Evolutionary conservation across 2,329 filamentous ascomycete species (phyloP), one percentile per base, ranked within the genome.

Genomic region (Botrytis fabae): DNA sequence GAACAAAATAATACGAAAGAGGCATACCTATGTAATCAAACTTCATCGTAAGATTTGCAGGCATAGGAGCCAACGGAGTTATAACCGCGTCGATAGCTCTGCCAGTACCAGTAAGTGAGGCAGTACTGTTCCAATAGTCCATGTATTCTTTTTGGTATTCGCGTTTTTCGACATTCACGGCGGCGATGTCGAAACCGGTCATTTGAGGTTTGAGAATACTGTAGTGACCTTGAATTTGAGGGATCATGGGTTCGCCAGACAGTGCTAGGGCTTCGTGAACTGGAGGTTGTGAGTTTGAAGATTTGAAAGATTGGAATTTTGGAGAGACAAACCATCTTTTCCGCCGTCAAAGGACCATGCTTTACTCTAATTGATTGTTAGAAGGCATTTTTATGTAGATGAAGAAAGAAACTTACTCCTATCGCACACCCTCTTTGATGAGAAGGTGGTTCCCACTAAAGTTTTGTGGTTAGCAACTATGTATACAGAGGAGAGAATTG

Each of bases 111-210:
- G 77, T 77, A 25, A 77, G 38, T 16, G 75, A 60, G 4, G 72
- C 60, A 2, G 79, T 81, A 20, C 71, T 73, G 71, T 80, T 80
- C 79, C 77, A 80, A 72, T 80, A 91, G 69, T 91, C 88, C 80
- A 89, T 70, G 75, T 91, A 91, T 28, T 83, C 80, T 73, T 86
- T 87, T 76, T 90, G 87, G 68, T 85, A 87, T 40, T 86, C 83
- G 1, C 89, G 83, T 73, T 88, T 88, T 25, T 81, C 80, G 2
- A 90, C 80, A 9, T 90, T 90, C 48, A 77, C 73, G 28, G 72
- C 75, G 25, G 76, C 75, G 18, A 80, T 80, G 25, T 79, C 71
- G 38, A 64, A 85, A 76, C 76, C 72, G 18, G 81, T 60, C 69
- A 82, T 66, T 73, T 76, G 57, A 35, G 76, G 73, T 73, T 85